Evolutionary conservation across 371 early-diverging fungal species (phyloP).

Genomic region (Fennellomyces sp.): DNA sequence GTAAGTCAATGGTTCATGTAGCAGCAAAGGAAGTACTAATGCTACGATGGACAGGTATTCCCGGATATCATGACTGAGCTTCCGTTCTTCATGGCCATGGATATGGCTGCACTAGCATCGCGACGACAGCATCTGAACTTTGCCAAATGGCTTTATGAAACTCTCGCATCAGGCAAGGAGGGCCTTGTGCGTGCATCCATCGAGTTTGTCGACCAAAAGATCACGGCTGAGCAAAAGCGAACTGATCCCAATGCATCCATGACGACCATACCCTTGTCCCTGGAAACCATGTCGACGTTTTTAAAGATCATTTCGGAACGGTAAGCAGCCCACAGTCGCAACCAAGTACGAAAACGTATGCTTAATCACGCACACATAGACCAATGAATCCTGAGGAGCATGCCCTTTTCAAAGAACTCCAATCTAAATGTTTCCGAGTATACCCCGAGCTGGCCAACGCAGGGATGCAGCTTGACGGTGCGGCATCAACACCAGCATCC

Average conservation of each 20-base stretch:
- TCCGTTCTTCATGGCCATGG: conserved; percentile 77
- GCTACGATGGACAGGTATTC: conserved; percentile 57
- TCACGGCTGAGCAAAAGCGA: conserved; percentile 44
- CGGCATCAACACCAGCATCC: neutral
- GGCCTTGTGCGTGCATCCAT: conserved; percentile 74
- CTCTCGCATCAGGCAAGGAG: conserved; percentile 66
- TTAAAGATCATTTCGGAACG: conserved; percentile 66
- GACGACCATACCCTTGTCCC: conserved; percentile 62
- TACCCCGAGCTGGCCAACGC: conserved; percentile 53
- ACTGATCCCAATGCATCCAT: conserved; percentile 32
- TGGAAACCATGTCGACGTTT: conserved; percentile 74
- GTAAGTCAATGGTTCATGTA: conserved; percentile 39
- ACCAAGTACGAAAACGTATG: too few species aligned
- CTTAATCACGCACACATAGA: too few species aligned
- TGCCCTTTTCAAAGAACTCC: conserved; percentile 62
- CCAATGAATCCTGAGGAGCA: conserved; percentile 62
- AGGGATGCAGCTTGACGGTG: neutral
- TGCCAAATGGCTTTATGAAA: conserved; percentile 88
- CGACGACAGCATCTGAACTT: conserved; percentile 79
- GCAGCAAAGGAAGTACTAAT: too few species aligned
- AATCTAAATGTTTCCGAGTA: conserved; percentile 60
- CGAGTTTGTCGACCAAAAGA: conserved; percentile 77
- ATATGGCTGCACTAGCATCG: conserved; percentile 86
- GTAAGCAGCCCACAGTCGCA: conserved; percentile 23
- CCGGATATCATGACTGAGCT: conserved; percentile 71